Evolutionary conservation across 345 rosid genomes (phyloP).

Genomic region (Eucalyptus brandiana): DNA sequence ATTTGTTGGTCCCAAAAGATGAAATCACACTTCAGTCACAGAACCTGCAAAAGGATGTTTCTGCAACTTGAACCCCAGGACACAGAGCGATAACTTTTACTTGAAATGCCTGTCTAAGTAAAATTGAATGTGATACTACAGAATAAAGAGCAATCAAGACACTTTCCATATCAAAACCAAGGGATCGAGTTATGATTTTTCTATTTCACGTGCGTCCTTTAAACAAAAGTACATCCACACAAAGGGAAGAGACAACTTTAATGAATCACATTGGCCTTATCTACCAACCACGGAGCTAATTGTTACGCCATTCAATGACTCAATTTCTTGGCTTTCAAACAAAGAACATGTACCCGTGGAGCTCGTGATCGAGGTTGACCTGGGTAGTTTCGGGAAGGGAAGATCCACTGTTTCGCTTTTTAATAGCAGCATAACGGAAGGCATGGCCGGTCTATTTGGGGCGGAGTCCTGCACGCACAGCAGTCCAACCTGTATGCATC

Average conservation of each 20-base stretch:
- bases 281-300: neutral
- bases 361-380: slow-evolving; percentile 33
- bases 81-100: neutral
- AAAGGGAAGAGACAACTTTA: neutral
- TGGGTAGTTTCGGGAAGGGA: slow-evolving; percentile 46
- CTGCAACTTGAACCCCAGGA: neutral
- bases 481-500: slow-evolving; percentile 76
- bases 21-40: neutral
- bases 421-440: slow-evolving; percentile 45
- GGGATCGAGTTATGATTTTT: neutral
- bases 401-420: slow-evolving; percentile 55
- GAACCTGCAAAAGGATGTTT: neutral
- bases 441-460: slow-evolving; percentile 61
- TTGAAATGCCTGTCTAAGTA: neutral
- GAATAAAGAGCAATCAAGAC: neutral
- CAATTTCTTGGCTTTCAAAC: neutral
- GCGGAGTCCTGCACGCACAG: slow-evolving; percentile 82
- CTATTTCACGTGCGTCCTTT: neutral
- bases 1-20: neutral
- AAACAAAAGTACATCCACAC: neutral
- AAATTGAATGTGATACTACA: neutral
- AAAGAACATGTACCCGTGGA: slow-evolving; percentile 11
- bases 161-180: neutral
- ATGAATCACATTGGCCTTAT: neutral
- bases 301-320: neutral